These are phyloP conservation scores for Isoetes taiwanensis DNA, from an alignment of 75 land plant genomes.

Conservation along the genomic window DNA sequence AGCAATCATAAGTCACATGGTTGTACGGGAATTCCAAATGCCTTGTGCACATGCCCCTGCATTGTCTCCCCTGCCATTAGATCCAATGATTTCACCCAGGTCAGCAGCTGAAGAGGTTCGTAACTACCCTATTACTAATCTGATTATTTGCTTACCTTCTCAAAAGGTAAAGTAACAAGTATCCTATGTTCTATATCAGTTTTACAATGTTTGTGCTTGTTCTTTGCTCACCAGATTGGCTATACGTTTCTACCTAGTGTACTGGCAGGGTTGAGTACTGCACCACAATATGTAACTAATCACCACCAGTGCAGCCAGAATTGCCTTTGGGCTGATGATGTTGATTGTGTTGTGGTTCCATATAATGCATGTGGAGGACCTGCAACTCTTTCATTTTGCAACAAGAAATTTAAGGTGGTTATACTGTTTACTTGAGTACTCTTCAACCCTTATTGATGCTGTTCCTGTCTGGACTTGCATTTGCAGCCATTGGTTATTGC, in stretches of 20 bases:
- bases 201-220: no score
- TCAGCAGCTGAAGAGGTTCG: slow-evolving; percentile 98
- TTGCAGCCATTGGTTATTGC: slow-evolving; percentile 67
- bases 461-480: neutral
- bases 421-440: neutral
- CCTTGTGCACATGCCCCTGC: slow-evolving; percentile 99
- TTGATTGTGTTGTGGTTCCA: slow-evolving; percentile 83
- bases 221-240: slow-evolving; percentile 76
- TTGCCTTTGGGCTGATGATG: slow-evolving; percentile 60
- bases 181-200: no score
- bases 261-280: slow-evolving; percentile 80
- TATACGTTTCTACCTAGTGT: slow-evolving; percentile 91
- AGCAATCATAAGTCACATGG: slow-evolving; percentile 89
- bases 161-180: no score
- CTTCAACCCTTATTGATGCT: neutral
- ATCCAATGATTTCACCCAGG: slow-evolving; percentile 44
- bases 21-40: slow-evolving; percentile 65
- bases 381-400: slow-evolving; percentile 67
- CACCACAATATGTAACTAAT: slow-evolving; percentile 64
- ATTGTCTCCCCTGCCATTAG: slow-evolving; percentile 46
- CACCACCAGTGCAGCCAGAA: no score
- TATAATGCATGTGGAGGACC: slow-evolving; percentile 82
- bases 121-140: neutral
- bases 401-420: neutral
- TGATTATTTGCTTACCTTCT: no score